phyloP scores from a whole-genome alignment of 2,329 filamentous ascomycete species.

The Stachybotrys echinatus region DNA sequence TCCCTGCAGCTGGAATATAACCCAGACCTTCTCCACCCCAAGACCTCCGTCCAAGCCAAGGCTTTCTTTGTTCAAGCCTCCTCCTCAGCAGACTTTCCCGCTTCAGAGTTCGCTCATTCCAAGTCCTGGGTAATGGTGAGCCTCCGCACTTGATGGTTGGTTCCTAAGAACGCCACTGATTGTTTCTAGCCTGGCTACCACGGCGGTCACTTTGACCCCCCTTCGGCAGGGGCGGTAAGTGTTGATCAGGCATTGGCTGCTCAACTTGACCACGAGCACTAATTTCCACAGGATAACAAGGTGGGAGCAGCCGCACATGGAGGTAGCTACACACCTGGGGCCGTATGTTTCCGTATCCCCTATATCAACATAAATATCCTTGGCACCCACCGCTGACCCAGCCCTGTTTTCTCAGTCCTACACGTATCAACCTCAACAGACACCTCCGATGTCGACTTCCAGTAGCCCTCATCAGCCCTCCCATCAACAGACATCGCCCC shows the following conservation, averaged over 20 bases:
- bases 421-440: constrained; percentile 12
- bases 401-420: constrained; percentile 13
- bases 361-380: neutral
- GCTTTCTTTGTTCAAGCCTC: too few relatives aligned
- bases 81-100: too few relatives aligned
- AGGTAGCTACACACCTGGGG: constrained; percentile 17
- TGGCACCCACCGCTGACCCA: neutral
- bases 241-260: neutral
- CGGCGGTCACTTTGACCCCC: constrained; percentile 17
- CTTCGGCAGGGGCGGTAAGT: constrained; percentile 11
- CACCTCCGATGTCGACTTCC: neutral
- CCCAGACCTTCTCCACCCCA: too few relatives aligned
- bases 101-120: too few relatives aligned
- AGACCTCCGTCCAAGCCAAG: too few relatives aligned
- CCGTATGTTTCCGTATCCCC: constrained; percentile 3
- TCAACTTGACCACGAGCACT: neutral
- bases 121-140: too few relatives aligned
- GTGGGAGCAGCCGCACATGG: constrained; percentile 12
- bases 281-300: constrained; percentile 10
- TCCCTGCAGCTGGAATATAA: too few relatives aligned
- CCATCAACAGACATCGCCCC: neutral
- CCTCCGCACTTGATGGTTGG: neutral
- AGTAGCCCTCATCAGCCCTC: neutral
- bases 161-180: neutral
- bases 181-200: constrained; percentile 13